Evolutionary conservation across 2,329 filamentous ascomycete genomes (phyloP).

Genomic region (Sordariomycetes sp.): DNA sequence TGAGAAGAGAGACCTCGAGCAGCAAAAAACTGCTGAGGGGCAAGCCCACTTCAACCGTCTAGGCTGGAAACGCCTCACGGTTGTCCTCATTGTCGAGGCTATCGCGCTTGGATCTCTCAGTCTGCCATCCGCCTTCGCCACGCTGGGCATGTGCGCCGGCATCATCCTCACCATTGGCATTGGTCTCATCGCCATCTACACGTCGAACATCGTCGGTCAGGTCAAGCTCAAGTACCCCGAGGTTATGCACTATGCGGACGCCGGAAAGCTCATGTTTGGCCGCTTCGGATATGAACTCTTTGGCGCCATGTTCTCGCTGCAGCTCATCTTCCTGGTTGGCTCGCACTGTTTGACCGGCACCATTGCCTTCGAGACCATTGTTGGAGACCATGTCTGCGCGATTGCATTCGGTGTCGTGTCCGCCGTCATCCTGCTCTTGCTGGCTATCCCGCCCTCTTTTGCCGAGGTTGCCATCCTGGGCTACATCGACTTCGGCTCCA

Average conservation of each 20-base stretch:
- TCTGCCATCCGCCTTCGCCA: conserved; percentile 41
- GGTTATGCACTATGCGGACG: conserved; percentile 59
- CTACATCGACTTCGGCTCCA: conserved; percentile 51
- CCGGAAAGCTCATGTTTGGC: conserved; percentile 53
- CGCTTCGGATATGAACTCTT: conserved; percentile 52
- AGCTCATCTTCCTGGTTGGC: conserved; percentile 60
- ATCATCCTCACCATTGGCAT: conserved; percentile 30
- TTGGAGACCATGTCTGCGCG: conserved; percentile 40
- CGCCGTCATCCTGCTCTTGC: conserved; percentile 32
- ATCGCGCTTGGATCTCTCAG: conserved; percentile 45
- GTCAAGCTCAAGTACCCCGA: conserved; percentile 43
- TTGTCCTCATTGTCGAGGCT: conserved; percentile 47
- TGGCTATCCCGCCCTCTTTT: conserved; percentile 38
- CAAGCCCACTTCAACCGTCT: conserved; percentile 40
- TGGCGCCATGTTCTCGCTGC: conserved; percentile 50
- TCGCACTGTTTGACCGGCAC: conserved; percentile 65
- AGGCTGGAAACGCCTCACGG: conserved; percentile 47
- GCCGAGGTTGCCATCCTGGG: conserved; percentile 39
- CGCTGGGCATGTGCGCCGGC: conserved; percentile 44
- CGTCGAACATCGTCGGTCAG: conserved; percentile 34
- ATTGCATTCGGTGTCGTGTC: conserved; percentile 35
- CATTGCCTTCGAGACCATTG: conserved; percentile 59
- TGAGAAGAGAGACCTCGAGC: conserved; percentile 9
- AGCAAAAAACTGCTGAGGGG: conserved; percentile 34
- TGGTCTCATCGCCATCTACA: conserved; percentile 38